These are phyloP conservation scores for Zea mays DNA, from an alignment of 176 grass and related monocot genomes.

Conservation along the genomic window DNA sequence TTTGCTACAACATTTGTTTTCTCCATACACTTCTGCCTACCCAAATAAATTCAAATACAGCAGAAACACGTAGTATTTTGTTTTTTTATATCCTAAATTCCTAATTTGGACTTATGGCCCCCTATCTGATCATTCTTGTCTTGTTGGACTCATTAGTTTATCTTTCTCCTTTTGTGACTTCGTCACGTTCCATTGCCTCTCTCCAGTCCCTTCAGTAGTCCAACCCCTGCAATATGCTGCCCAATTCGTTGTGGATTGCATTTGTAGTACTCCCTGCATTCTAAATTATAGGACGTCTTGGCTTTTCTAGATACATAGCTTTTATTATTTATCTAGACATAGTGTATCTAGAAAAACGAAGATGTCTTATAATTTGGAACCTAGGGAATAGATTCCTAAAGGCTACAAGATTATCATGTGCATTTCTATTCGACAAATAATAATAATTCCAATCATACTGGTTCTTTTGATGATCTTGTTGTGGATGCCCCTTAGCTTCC, in stretches of 20 bases:
- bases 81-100: too few species aligned
- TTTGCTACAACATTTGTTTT: not conserved
- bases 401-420: not conserved
- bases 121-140: not conserved
- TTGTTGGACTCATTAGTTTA: conserved; percentile 6
- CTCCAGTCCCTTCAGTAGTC: not conserved
- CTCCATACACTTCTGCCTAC: not conserved
- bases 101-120: not conserved
- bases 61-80: not conserved
- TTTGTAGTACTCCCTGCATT: not conserved
- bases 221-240: not conserved
- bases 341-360: too few species aligned
- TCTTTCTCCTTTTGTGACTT: not conserved
- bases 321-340: too few species aligned
- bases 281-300: too few species aligned
- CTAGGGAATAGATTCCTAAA: not conserved
- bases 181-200: not conserved
- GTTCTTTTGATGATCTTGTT: too few species aligned
- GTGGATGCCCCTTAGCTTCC: too few species aligned
- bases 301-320: too few species aligned
- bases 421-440: too few species aligned
- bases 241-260: not conserved
- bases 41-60: not conserved
- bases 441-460: too few species aligned
- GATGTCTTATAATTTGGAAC: too few species aligned